Conservation (phyloP, 1,139 yeast genomes). For the Arxiozyma telluris region DNA sequence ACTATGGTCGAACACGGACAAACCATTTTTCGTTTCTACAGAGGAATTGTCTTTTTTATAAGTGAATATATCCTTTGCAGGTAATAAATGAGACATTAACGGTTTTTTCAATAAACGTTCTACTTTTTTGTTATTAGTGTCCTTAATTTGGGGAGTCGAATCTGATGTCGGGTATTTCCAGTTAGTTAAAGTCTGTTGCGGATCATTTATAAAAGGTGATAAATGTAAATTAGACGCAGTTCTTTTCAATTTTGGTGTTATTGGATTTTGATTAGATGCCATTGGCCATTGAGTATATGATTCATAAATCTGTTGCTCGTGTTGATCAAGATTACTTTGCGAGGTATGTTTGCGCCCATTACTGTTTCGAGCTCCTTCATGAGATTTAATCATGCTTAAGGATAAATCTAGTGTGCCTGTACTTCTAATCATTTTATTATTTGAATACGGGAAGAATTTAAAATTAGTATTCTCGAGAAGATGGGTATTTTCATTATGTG, state of each 20-base stretch:
- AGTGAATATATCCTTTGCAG: not conserved
- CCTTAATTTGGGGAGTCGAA: not conserved
- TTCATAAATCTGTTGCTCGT: conserved; percentile 12
- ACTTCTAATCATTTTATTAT: conserved; percentile 26
- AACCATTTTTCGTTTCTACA: not conserved
- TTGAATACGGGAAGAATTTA: conserved; percentile 24
- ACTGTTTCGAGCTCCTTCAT: not conserved
- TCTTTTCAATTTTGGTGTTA: conserved; percentile 15
- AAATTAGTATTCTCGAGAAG: conserved; percentile 13
- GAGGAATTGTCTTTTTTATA: not conserved
- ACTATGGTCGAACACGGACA: conserved; percentile 9
- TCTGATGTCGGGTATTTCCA: conserved; percentile 14
- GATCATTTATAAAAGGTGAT: conserved; percentile 24
- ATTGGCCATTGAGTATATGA: conserved; percentile 23
- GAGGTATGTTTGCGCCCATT: not conserved
- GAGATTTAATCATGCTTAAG: conserved; percentile 11
- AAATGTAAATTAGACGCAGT: conserved; percentile 23
- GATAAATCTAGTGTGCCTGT: conserved; percentile 27
- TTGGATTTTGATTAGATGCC: conserved; percentile 11
- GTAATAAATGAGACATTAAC: not conserved
- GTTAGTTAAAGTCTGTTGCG: conserved; percentile 9
- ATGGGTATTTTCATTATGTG: not conserved
- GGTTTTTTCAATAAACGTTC: not conserved
- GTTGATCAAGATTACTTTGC: conserved; percentile 10
- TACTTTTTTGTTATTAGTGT: not conserved